Evolutionary conservation across 2,329 filamentous ascomycete genomes (phyloP), one percentile per base, ranked within the genome.

Genomic region (Trichoderma semiorbis): DNA sequence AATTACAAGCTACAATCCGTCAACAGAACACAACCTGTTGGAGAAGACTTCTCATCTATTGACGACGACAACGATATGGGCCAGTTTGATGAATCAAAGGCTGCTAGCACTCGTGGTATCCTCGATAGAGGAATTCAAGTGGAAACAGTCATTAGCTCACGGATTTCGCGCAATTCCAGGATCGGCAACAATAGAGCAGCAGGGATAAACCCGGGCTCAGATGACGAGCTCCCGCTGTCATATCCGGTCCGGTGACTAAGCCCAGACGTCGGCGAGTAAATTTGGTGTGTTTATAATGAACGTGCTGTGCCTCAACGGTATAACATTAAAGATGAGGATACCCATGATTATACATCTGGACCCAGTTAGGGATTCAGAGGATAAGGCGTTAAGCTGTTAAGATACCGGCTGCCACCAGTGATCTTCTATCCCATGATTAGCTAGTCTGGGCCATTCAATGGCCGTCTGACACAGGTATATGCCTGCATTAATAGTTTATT

Each of bases 201-300:
- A 28, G 24, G n/a, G 7, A 58, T 30, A 36, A 69, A 50, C 18
- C 34, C 8, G 7, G 66, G 53, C n/a, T 69, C 66, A 28, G 66
- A 69, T n/a, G 66, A 69, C 14, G 66, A 69, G 34, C 34, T 61
- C 5, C 55, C 66, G 2, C 26, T 69, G n/a, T 69, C 66, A n/a
- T 69, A 69, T 32, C 55, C 66, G 16, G 66, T 69, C 36, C 55
- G 55, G 34, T 69, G 66, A 69, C 55, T 68, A 24, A n/a, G 28
- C 7, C 34, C 28, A 60, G 66, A 18, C 11, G 16, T 30, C 7
- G 26, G 34, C 1, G n/a, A 34, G 16, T 28, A 14, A 34, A 21
- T n/a, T 21, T 14, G 34, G n/a, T 39, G 55, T n/a, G 34, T n/a
- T n/a, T 36, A 43, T 50, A 30, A 34, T 36, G 55, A 60, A 47